Evolutionary conservation across 148 eudicot species (phyloP), one percentile per base, ranked within the genome.

Genomic region (Silene conica): DNA sequence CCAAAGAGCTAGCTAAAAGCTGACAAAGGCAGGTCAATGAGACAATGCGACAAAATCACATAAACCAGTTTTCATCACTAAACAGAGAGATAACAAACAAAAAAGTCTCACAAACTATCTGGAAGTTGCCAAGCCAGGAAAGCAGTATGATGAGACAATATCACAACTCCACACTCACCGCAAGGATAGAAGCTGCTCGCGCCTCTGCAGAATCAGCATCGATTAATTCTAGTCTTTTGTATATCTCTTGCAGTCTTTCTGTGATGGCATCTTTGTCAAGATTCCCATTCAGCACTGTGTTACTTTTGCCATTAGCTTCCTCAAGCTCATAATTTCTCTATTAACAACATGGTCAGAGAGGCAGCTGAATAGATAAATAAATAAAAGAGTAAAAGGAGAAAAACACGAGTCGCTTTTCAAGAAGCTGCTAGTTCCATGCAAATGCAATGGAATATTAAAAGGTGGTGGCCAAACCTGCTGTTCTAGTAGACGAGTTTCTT

Each of bases 161-260:
- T 50, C 16, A 34, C 21, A 63, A 59, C 19, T 22, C 43, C 46
- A 69, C 76, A 87, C 95, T 84, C 65, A 96, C 99, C 83, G 97
- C 94, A 76, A 96, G 96, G 83, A 96, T 96, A 73, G 97, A 81
- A 69, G 99, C 91, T 64, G 96, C 99, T 54, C 99, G 96, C 46
- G 99, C 82, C 82, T 89, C 97, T 4, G 97, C 99, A 69, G 99
- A 89, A 82, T 96, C 87, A 28, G 99, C 97, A 75, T 96, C 99
- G 48, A 96, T 92, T 67, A 86, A 82, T 80, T 92, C 99, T 62
- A 96, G 94, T 74, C 96, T 89, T 83, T 90, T 96, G 84, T 96
- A 96, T 80, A 96, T 85, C 78, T 83, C 82, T 86, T 92, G 89
- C 46, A 96, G 96, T 86, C 94, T 90, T 62, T 81, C 77, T 18